phyloP scores from a whole-genome alignment of 495 filamentous ascomycete genomes.

The Daldinia decipiens region DNA sequence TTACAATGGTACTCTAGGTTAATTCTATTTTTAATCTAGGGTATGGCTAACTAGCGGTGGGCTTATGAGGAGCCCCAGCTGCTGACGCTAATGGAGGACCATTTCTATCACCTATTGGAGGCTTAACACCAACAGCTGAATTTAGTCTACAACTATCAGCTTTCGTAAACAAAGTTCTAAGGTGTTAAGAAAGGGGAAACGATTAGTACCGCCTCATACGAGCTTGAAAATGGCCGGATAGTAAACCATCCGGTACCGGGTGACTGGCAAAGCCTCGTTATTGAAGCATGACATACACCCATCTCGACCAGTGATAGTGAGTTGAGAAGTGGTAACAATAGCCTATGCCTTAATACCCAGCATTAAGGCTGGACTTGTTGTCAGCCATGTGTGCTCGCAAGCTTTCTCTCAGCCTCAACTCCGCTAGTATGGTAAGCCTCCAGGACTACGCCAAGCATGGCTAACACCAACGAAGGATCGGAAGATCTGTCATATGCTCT shows the following conservation, averaged over 20 bases:
- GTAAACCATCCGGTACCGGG: conserved; percentile 19
- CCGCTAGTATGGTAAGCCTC: conserved; percentile 17
- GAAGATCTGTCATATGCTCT: conserved; percentile 5
- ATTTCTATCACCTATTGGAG: conserved; percentile 13
- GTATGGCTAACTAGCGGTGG: background rate
- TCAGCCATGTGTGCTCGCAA: conserved; percentile 1
- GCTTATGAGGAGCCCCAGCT: conserved; percentile 4
- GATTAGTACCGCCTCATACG: conserved; percentile 18
- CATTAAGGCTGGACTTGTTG: conserved; percentile 17
- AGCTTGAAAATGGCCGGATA: conserved; percentile 12
- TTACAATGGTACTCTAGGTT: background rate
- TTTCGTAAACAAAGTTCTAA: background rate
- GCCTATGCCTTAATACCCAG: conserved; percentile 15
- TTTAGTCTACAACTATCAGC: background rate
- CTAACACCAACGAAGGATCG: conserved; percentile 7
- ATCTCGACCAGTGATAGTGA: background rate
- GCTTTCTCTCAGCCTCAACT: conserved; percentile 22
- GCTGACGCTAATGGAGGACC: conserved; percentile 17
- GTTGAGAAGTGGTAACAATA: background rate
- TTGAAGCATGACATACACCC: conserved; percentile 1
- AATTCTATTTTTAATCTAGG: conserved; percentile 26
- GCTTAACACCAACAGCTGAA: conserved; percentile 7
- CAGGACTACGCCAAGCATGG: conserved; percentile 15
- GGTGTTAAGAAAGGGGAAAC: conserved; percentile 7
- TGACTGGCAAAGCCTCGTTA: conserved; percentile 27